Conservation (phyloP, 768 basidiomycete species). For the Naganishia antarctica region DNA sequence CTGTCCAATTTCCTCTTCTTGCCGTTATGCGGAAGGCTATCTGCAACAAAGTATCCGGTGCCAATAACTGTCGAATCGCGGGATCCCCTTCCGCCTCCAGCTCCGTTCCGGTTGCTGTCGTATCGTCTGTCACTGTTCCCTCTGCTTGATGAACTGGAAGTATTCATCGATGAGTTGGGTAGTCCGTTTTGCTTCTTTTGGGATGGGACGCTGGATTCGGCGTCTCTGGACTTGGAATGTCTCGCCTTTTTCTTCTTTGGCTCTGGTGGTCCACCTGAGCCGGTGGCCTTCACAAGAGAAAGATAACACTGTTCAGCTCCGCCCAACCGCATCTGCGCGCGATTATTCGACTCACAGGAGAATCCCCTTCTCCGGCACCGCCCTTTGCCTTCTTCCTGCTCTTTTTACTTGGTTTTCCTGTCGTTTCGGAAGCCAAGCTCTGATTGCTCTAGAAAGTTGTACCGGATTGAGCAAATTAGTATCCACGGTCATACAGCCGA, state of each 20-base stretch:
- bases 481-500: background rate
- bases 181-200: constrained; percentile 51
- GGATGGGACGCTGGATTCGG: constrained; percentile 34
- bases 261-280: too few species aligned
- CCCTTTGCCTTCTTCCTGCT: background rate
- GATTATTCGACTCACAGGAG: too few species aligned
- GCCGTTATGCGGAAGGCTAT: constrained; percentile 1
- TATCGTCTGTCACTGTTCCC: background rate
- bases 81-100: constrained; percentile 56
- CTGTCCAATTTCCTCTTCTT: constrained; percentile 14
- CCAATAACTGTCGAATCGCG: constrained; percentile 31
- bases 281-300: too few species aligned
- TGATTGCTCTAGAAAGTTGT: background rate
- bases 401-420: background rate
- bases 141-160: background rate
- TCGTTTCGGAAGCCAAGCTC: background rate
- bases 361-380: background rate
- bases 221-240: constrained; percentile 34
- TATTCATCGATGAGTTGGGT: background rate
- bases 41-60: background rate
- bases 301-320: too few species aligned
- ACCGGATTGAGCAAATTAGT: background rate
- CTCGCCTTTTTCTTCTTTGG: constrained; percentile 25
- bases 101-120: constrained; percentile 46
- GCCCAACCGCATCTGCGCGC: too few species aligned